Base-by-base conservation (phyloP, 345 rosid genomes). In the Acer yangbiense region DNA sequence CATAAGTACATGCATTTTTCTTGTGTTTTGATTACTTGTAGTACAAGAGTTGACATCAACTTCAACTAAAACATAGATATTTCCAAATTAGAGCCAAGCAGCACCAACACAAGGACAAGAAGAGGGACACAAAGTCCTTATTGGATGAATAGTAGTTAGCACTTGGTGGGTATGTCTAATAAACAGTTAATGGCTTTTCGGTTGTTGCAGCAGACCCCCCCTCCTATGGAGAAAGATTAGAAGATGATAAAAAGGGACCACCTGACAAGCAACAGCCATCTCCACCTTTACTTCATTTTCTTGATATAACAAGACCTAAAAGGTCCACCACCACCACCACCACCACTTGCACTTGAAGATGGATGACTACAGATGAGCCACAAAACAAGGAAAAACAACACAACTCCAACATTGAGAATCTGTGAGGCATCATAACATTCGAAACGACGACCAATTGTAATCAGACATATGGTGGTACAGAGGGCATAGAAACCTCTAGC, bases 241-340 rank as follows among this genome's bases (percentile, higher is more conserved):
- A 35, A 35, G 39, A 35, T 35, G 39, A 35, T 11, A 43, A 20
- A 69, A 25, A 11, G n/a, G 82, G 76, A 39, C 76, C 73, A 79
- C 23, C 14, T 17, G 18, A 43, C 48, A 71, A 48, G 54, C 68
- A 46, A 67, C 76, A 77, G 25, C 75, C 74, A 77, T 63, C 76
- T 64, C 78, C 35, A 67, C 55, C 75, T 65, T 48, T 48, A 63
- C 57, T 43, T 7, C 67, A 9, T 52, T 71, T 76, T 79, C 75
- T 41, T 69, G 69, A 73, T 35, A 62, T 43, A 68, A 65, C 83
- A 64, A 73, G 68, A 61, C 80, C 52, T 5, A 9, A 79, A 43
- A 55, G 82, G 84, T 75, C 82, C 84, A 72, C 80, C 55, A 5
- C 9, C 44, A 41, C 44, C 8, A 41, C 82, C 84, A 72, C 80